Base-by-base conservation (phyloP, 805 yeast genomes). In the Myxozyma lipomycoides region DNA sequence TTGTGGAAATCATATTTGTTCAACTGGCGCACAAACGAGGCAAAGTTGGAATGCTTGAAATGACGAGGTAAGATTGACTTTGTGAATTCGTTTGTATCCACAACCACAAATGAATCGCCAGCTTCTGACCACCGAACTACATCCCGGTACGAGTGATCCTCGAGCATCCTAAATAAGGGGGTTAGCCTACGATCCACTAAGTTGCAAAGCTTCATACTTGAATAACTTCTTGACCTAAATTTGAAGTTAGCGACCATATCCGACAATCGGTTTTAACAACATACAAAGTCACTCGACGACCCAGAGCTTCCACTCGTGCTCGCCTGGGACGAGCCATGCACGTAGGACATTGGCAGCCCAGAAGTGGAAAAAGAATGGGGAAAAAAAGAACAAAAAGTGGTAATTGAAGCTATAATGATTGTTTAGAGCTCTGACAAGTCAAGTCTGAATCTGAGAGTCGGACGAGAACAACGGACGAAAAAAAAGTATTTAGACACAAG, bases 1-100 rank as follows among this genome's bases (percentile, higher is more conserved):
- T 93, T 93, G 73, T 93, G 98, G 73, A 93, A 93, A 69, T 91
- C 98, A 65, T 93, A 93, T 19, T 93, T 93, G 75, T 93, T 93
- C 62, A 93, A 74, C 67, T 93, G 98, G 41, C 98, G 78, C 19
- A 91, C 98, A 71, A 91, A 91, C 61, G 90, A 81, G 34, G 98
- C 91, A 70, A 91, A 93, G 70, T 93, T 93, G 51, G 88, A 80
- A 69, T 93, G 98, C 63, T 90, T 91, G 73, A 93, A 93, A 69
- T 91, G 96, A 45, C 82, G 79, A 15, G 98, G 98, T 44, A 93
- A 76, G 12, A 93, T 85, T 45, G 83, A 84, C 58, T 84, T 84
- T 32, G 97, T 87, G 69, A 90, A 90, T 61, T 85, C 95, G 64
- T 85, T 87, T 12, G 95, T 87, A 62, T 93, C 95, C 30, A 86